Evolutionary conservation across 2,329 filamentous ascomycete species (phyloP).

Genomic region (Sarocladium strictum): DNA sequence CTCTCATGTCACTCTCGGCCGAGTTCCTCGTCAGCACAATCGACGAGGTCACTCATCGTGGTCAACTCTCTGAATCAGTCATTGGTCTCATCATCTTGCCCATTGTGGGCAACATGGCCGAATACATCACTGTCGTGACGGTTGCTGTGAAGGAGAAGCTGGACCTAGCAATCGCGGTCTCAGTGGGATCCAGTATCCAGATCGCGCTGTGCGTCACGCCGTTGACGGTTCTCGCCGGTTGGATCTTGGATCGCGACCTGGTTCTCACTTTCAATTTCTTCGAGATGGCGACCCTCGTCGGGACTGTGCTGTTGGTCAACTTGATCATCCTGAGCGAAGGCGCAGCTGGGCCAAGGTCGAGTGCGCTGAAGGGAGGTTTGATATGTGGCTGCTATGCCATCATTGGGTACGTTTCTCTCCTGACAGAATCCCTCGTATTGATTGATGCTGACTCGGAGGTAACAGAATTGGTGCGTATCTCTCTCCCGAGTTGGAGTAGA

Average conservation of each 20-base stretch:
- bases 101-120: constrained; percentile 30
- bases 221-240: constrained; percentile 53
- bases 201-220: constrained; percentile 57
- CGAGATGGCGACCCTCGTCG: constrained; percentile 67
- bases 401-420: constrained; percentile 30
- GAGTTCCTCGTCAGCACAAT: constrained; percentile 57
- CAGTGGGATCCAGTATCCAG: constrained; percentile 53
- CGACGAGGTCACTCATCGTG: constrained; percentile 43
- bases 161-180: constrained; percentile 51
- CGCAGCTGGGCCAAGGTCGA: constrained; percentile 55
- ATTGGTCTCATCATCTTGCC: constrained; percentile 56
- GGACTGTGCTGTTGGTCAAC: constrained; percentile 66
- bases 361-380: constrained; percentile 46
- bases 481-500: constrained; percentile 7
- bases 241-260: constrained; percentile 49
- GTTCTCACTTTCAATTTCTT: constrained; percentile 70
- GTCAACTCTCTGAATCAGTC: constrained; percentile 45
- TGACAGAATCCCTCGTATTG: background rate
- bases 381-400: constrained; percentile 49
- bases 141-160: constrained; percentile 52
- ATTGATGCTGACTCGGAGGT: background rate
- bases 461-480: constrained; percentile 4
- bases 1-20: constrained; percentile 52
- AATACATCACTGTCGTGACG: constrained; percentile 50
- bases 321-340: constrained; percentile 69